These are phyloP conservation scores for Scleroderma citrinum DNA, from an alignment of 768 basidiomycete species.

Conservation along the genomic window DNA sequence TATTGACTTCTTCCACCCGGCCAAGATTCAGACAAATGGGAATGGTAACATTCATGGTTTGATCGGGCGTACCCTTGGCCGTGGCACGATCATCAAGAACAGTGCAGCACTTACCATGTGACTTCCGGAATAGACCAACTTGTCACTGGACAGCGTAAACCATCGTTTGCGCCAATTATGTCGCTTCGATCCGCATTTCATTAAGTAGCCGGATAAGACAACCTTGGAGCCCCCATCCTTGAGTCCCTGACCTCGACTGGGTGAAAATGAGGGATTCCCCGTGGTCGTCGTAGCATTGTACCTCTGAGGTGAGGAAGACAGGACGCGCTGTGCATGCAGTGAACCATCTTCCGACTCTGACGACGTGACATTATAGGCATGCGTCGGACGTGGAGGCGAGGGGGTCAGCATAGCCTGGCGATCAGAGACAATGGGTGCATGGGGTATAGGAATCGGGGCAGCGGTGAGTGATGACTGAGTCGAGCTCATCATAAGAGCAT, in stretches of 20 bases:
- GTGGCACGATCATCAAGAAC: constrained; percentile 7
- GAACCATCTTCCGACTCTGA: constrained; percentile 76
- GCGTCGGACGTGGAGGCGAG: constrained; percentile 42
- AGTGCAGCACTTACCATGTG: constrained; percentile 80
- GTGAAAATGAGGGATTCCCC: constrained; percentile 30
- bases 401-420: constrained; percentile 35
- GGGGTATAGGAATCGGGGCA: constrained; percentile 50
- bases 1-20: neutral
- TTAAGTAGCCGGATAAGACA: constrained; percentile 85
- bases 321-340: constrained; percentile 37
- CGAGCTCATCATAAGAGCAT: constrained; percentile 55
- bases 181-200: constrained; percentile 93
- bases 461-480: constrained; percentile 49
- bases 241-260: constrained; percentile 33
- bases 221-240: constrained; percentile 64
- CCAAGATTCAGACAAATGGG: neutral
- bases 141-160: constrained; percentile 91
- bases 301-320: constrained; percentile 41
- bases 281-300: neutral
- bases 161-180: constrained; percentile 95
- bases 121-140: constrained; percentile 80
- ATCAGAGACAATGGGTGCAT: constrained; percentile 23
- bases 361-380: constrained; percentile 53
- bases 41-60: neutral
- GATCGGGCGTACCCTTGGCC: neutral